Evolutionary conservation across 352 stramenopile species (phyloP).

Genomic region (Phytopythium ostracodes): DNA sequence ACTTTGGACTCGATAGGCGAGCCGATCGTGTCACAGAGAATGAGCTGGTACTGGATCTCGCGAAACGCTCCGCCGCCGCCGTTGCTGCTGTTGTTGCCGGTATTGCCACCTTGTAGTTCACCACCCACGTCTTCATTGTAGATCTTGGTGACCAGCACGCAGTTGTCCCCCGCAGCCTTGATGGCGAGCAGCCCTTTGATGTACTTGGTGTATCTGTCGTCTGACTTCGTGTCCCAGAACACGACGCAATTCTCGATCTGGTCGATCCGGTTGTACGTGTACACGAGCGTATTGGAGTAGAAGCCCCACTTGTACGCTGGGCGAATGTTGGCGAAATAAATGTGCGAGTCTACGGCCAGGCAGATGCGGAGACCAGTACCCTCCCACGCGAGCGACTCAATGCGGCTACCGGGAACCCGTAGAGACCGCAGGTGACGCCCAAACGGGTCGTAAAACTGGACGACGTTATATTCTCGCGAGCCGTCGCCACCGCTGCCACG

Average conservation of each 20-base stretch:
- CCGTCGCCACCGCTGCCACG: constrained; percentile 19
- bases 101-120: constrained; percentile 18
- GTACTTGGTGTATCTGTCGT: constrained; percentile 85
- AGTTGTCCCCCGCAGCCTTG: constrained; percentile 84
- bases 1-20: constrained; percentile 83
- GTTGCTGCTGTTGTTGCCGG: constrained; percentile 11
- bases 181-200: constrained; percentile 76
- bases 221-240: constrained; percentile 90
- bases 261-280: constrained; percentile 88
- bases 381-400: constrained; percentile 91
- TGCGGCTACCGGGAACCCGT: constrained; percentile 81
- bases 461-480: constrained; percentile 69
- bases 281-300: constrained; percentile 88
- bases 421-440: constrained; percentile 84
- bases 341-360: constrained; percentile 92
- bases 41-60: constrained; percentile 79
- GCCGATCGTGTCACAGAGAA: constrained; percentile 84
- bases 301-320: constrained; percentile 91
- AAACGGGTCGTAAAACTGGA: constrained; percentile 92
- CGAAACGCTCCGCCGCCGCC: constrained; percentile 28
- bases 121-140: constrained; percentile 65
- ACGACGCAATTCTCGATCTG: constrained; percentile 86
- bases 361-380: constrained; percentile 88
- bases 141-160: constrained; percentile 81
- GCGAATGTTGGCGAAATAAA: constrained; percentile 95